Evolutionary conservation across 768 basidiomycete species (phyloP).

Genomic region (Crucibulum laeve): DNA sequence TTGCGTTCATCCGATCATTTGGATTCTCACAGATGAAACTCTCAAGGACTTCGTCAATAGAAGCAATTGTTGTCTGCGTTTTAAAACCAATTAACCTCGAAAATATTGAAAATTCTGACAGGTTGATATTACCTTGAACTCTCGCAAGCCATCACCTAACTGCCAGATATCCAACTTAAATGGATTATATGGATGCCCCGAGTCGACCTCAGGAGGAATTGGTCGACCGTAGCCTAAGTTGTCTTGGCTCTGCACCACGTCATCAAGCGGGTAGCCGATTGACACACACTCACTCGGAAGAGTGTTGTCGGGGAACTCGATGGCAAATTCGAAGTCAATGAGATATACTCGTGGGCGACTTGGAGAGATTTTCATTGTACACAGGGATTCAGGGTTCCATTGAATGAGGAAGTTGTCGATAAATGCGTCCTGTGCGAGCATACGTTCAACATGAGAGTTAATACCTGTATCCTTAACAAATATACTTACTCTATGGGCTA

Average conservation of each 20-base stretch:
- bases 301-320: conserved; percentile 17
- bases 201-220: conserved; percentile 16
- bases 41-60: conserved; percentile 10
- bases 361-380: conserved; percentile 4
- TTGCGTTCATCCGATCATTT: conserved; percentile 1
- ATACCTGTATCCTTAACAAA: not conserved
- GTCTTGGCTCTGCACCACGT: conserved; percentile 10
- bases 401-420: conserved; percentile 25
- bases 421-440: conserved; percentile 19
- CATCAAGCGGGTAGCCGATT: conserved; percentile 14
- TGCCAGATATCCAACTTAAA: conserved; percentile 27
- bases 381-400: conserved; percentile 24
- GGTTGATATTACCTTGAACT: conserved; percentile 12
- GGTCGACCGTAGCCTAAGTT: conserved; percentile 15
- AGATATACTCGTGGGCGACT: conserved; percentile 23
- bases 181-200: conserved; percentile 16
- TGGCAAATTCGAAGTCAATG: conserved; percentile 24
- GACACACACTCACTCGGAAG: conserved; percentile 10
- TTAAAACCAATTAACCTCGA: not conserved
- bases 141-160: conserved; percentile 10
- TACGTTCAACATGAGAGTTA: not conserved
- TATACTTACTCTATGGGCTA: conserved; percentile 22
- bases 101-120: not conserved
- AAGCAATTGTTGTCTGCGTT: conserved; percentile 9
- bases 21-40: conserved; percentile 6